Percentiles rank a stretch among this genome's conserved stretches.
Evolutionary conservation across 768 basidiomycete genomes (phyloP).

Genomic region (Cyclocybe aegerita): DNA sequence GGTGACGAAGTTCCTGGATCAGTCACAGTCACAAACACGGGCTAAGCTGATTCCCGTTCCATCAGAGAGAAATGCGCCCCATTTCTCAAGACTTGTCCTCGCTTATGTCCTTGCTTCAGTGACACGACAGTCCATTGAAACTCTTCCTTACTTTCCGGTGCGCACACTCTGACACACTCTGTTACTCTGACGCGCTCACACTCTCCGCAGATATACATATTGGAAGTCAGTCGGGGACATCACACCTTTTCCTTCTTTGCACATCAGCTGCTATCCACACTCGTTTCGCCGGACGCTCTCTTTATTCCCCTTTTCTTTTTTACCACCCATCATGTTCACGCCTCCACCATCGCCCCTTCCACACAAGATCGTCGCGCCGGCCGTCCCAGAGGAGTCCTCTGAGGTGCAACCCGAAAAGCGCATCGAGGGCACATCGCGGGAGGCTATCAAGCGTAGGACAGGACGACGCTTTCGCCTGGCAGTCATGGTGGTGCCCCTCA

Average conservation of each 20-base stretch:
- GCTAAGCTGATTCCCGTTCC: no score
- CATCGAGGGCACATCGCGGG: slow-evolving; percentile 1
- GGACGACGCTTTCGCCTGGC: slow-evolving; percentile 49
- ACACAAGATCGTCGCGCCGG: slow-evolving; percentile 3
- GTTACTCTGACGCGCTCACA: neutral
- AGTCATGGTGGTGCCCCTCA: slow-evolving; percentile 54
- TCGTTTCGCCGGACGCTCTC: slow-evolving; percentile 24
- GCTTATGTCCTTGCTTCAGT: no score
- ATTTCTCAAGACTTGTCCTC: no score
- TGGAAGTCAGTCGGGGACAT: slow-evolving; percentile 10
- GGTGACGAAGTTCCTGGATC: no score
- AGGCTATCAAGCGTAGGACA: slow-evolving; percentile 37
- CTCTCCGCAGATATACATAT: slow-evolving; percentile 6
- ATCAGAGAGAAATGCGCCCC: no score
- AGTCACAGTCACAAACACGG: no score
- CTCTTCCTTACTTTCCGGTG: no score
- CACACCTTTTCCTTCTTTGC: slow-evolving; percentile 14
- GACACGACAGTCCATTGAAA: no score
- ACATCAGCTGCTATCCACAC: slow-evolving; percentile 16
- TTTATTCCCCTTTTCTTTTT: slow-evolving; percentile 14
- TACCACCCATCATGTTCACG: slow-evolving; percentile 28
- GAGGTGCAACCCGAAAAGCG: slow-evolving; percentile 6
- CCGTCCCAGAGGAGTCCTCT: slow-evolving; percentile 9
- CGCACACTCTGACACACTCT: no score
- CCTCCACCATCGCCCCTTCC: slow-evolving; percentile 34